Percentiles rank a stretch among this genome's conserved stretches.
These are phyloP conservation scores for Paracamarosporium sp. DNA, from an alignment of 2,329 filamentous ascomycete species.

Conservation along the genomic window DNA sequence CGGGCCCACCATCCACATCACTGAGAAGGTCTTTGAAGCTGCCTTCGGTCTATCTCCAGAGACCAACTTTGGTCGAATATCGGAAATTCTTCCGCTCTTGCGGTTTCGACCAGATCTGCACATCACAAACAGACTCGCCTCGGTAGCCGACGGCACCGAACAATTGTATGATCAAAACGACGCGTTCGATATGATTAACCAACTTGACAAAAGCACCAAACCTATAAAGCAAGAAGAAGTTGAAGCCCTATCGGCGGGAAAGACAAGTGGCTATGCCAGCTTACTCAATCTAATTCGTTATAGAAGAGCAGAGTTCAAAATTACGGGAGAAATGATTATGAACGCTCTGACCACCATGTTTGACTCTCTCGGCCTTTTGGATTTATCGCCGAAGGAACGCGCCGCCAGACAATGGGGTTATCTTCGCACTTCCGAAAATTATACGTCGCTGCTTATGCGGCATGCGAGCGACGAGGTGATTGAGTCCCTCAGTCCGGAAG, in stretches of 20 bases:
- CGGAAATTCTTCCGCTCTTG: too few relatives aligned
- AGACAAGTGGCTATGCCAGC: background rate
- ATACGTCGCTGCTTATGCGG: background rate
- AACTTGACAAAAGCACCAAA: background rate
- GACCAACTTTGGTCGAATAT: background rate
- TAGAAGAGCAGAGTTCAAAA: background rate
- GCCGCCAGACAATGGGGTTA: background rate
- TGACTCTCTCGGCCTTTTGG: too few relatives aligned
- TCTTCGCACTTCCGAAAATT: background rate
- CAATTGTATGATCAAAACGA: background rate
- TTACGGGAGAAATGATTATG: too few relatives aligned
- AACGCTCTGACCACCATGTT: too few relatives aligned
- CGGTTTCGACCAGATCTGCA: too few relatives aligned
- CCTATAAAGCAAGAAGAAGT: background rate
- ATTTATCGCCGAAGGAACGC: too few relatives aligned
- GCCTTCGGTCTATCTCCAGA: too few relatives aligned
- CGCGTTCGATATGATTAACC: background rate
- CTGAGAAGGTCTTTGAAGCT: background rate
- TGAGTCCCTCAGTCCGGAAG: background rate
- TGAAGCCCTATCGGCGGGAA: background rate
- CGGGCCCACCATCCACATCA: background rate
- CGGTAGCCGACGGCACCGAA: background rate
- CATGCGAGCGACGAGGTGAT: background rate
- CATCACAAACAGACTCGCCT: too few relatives aligned
- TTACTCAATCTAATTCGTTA: constrained; percentile 4